These are phyloP conservation scores for Pythium chondricola DNA, from an alignment of 352 stramenopile species.

Conservation along the genomic window DNA sequence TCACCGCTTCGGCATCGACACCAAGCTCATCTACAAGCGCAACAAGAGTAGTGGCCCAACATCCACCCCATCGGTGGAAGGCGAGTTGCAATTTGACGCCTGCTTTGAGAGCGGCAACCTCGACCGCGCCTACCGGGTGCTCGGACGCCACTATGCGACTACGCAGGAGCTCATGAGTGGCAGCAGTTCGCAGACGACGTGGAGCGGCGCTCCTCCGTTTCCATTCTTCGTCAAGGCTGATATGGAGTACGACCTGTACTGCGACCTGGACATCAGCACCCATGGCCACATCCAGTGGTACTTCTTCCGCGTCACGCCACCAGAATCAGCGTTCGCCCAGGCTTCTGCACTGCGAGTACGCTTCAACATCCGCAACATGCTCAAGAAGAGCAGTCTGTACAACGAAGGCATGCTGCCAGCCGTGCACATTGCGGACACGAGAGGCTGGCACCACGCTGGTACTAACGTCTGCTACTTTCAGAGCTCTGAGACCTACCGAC, in stretches of 20 bases:
- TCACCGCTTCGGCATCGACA: conserved; percentile 55
- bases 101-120: conserved; percentile 80
- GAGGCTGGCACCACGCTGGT: conserved; percentile 68
- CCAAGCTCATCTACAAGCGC: conserved; percentile 59
- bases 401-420: conserved; percentile 84
- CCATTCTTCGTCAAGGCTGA: conserved; percentile 52
- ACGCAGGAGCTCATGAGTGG: conserved; percentile 28
- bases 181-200: conserved; percentile 1
- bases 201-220: conserved; percentile 26
- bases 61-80: not conserved
- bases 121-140: conserved; percentile 54
- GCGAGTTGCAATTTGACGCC: conserved; percentile 50
- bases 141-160: conserved; percentile 44
- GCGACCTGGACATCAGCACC: conserved; percentile 62
- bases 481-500: conserved; percentile 62
- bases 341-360: conserved; percentile 23
- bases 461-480: conserved; percentile 82
- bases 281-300: conserved; percentile 87
- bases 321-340: conserved; percentile 19
- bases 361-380: conserved; percentile 87
- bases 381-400: conserved; percentile 83
- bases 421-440: conserved; percentile 34
- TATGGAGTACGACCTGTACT: conserved; percentile 71
- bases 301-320: conserved; percentile 78
- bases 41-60: conserved; percentile 23